phyloP scores from a whole-genome alignment of 108 stramenopile genomes.

The Parietichytrium sp. region DNA sequence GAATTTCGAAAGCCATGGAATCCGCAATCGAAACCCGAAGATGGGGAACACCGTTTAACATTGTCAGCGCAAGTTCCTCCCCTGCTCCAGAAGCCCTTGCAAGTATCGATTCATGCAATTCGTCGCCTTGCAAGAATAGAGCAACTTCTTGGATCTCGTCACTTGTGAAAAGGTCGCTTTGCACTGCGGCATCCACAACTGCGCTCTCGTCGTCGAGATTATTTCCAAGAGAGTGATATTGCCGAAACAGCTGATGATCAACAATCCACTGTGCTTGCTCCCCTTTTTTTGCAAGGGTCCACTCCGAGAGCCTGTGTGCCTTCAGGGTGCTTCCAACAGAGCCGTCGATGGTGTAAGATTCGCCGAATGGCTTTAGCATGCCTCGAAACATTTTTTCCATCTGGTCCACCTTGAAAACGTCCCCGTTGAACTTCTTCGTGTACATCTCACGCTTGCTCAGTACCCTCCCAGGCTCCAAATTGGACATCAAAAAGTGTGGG shows the following conservation, averaged over 20 bases:
- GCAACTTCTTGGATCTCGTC: no score
- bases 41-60: constrained; percentile 4
- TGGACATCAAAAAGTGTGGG: no score
- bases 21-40: not conserved
- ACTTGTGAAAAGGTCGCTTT: not conserved
- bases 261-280: constrained; percentile 34
- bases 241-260: not conserved
- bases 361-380: constrained; percentile 3
- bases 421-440: not conserved
- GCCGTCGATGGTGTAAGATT: constrained; percentile 25
- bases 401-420: not conserved
- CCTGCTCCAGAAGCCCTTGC: not conserved
- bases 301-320: constrained; percentile 24
- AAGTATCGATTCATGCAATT: not conserved
- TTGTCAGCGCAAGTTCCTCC: not conserved
- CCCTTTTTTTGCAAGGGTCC: not conserved
- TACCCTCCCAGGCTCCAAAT: no score
- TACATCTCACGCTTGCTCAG: not conserved
- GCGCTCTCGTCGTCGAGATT: constrained; percentile 6
- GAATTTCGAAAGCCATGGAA: constrained; percentile 26
- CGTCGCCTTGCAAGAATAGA: not conserved
- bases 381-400: not conserved
- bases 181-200: not conserved
- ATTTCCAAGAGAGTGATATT: constrained; percentile 2
- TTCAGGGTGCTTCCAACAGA: not conserved